Base-by-base conservation (phyloP, 2,329 filamentous ascomycete species). In the Domatiomyces globalis region DNA sequence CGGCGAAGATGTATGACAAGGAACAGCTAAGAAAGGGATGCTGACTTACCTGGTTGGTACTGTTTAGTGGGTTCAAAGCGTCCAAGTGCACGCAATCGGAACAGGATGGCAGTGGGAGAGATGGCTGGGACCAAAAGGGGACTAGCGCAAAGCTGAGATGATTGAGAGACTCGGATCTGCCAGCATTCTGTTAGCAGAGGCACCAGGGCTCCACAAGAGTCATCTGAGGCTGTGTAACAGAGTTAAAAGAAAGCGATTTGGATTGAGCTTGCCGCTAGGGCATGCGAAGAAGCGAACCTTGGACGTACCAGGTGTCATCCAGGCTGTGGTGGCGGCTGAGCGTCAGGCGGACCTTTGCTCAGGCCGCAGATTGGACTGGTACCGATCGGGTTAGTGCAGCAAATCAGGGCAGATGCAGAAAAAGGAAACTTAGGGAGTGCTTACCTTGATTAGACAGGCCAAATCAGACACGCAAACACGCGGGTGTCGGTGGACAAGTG, bases 31-130 rank as follows among this genome's bases (percentile, higher is more conserved):
- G 39, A 49, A 50, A 48, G 52, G 53, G 59, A 55, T 48, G 54
- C 53, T 53, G 55, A 57, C 59, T 58, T 58, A 60, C 58, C 58
- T 60, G 55, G 50, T 54, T 56, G 58, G 55, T 49, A 58, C 27
- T 55, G 50, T 54, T 61, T 54, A 56, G 52, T 48, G 55, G 57
- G 55, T 53, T 59, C 59, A 61, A 53, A 60, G 58, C 55, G 59
- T 54, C 55, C 50, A 48, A 52, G 56, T 55, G 54, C 58, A 56
- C 58, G 54, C 58, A 58, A 54, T 56, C 56, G 55, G 55, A 55
- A 54, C 48, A 56, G 48, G 55, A 55, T 51, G 51, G 54, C 53
- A 51, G 46, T 49, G 54, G 46, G 33, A 44, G 47, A 46, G 52
- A 44, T 51, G 51, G 53, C 51, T 29, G 25, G 20, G 45, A 45